Evolutionary conservation across 2,329 filamentous ascomycete genomes (phyloP).

Genomic region (Didymellaceae sp.): DNA sequence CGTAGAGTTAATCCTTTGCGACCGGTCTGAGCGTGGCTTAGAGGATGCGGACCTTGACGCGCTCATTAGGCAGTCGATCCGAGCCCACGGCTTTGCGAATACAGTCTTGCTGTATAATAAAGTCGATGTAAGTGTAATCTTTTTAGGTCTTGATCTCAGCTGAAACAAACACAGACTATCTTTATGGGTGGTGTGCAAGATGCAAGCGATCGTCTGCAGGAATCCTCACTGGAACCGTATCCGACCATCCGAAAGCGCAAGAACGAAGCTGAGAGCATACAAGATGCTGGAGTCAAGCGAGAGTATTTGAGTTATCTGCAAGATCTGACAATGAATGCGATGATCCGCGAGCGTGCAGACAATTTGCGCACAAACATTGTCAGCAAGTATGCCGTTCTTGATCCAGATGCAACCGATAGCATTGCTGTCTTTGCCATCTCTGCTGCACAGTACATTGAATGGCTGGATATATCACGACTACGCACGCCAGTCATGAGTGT

Average conservation of each 20-base stretch:
- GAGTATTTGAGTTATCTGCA: conserved; percentile 9
- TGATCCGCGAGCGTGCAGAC: conserved; percentile 12
- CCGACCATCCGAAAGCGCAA: conserved; percentile 2
- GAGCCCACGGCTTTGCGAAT: conserved; percentile 12
- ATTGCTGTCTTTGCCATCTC: conserved; percentile 16
- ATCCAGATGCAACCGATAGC: background rate
- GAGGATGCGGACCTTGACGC: conserved; percentile 12
- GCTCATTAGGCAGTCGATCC: conserved; percentile 12
- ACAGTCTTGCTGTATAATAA: conserved; percentile 13
- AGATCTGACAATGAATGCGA: conserved; percentile 8
- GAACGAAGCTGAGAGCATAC: background rate
- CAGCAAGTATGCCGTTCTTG: conserved; percentile 6
- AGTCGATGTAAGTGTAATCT: background rate
- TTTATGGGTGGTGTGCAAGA: conserved; percentile 14
- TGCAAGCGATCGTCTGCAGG: conserved; percentile 3
- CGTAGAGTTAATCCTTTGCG: conserved; percentile 13
- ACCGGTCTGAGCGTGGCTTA: conserved; percentile 12
- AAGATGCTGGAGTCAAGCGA: background rate
- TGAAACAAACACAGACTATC: conserved; percentile 7
- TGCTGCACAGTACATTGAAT: conserved; percentile 11
- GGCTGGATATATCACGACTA: conserved; percentile 6
- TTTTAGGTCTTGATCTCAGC: background rate
- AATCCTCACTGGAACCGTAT: conserved; percentile 5
- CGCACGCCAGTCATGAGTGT: conserved; percentile 13
- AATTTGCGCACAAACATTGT: conserved; percentile 2